Conservation (phyloP, 805 yeast species). For the Zygosaccharomyces gambellarensis region DNA sequence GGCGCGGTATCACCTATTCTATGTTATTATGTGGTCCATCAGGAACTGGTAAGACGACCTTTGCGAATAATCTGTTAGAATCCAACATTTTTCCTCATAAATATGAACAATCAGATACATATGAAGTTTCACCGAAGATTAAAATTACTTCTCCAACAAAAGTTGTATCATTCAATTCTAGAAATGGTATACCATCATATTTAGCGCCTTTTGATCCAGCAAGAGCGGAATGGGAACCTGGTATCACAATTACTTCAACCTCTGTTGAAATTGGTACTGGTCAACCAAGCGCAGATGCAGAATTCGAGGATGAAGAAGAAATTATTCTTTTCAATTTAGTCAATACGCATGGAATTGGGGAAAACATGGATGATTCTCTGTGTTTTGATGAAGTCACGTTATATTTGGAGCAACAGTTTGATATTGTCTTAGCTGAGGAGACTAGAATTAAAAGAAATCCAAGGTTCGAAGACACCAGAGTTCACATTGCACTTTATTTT, state of each 20-base stretch:
- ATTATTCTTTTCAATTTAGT: conserved; percentile 55
- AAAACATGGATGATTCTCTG: conserved; percentile 63
- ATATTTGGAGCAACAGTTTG: conserved; percentile 73
- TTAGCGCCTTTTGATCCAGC: conserved; percentile 59
- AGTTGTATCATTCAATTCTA: conserved; percentile 52
- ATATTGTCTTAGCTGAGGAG: conserved; percentile 76
- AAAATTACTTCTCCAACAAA: conserved; percentile 31
- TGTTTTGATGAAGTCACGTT: conserved; percentile 63
- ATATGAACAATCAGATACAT: conserved; percentile 39
- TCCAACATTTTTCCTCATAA: conserved; percentile 58
- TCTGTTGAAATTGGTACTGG: conserved; percentile 31
- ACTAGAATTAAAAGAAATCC: conserved; percentile 84
- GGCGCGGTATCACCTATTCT: conserved; percentile 69
- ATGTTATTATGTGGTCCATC: conserved; percentile 67
- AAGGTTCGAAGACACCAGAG: conserved; percentile 69
- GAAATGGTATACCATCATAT: conserved; percentile 55
- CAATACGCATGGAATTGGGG: conserved; percentile 78
- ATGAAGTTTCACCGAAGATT: conserved; percentile 21
- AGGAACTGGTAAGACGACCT: conserved; percentile 76
- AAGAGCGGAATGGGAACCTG: conserved; percentile 62
- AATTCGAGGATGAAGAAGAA: conserved; percentile 22
- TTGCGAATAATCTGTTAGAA: conserved; percentile 62
- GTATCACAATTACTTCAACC: conserved; percentile 59
- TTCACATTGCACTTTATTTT: conserved; percentile 68
- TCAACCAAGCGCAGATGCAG: conserved; percentile 10